Percentiles rank a stretch among this genome's conserved stretches.
phyloP scores from a whole-genome alignment of 2,329 filamentous ascomycete species.

The Eutypella sp. region DNA sequence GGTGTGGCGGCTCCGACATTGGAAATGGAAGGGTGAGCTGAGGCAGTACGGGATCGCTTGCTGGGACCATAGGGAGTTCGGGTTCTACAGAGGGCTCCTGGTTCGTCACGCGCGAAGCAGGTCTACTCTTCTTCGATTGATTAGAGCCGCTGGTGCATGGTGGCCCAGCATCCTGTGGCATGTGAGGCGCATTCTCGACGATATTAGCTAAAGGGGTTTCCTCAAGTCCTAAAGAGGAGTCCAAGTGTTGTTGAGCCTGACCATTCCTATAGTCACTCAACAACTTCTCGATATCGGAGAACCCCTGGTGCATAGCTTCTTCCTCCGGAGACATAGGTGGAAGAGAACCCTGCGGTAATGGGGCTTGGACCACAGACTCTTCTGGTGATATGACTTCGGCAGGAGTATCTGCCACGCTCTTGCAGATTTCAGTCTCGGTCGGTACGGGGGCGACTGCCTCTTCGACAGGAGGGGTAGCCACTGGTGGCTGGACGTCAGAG shows the following conservation, averaged over 20 bases:
- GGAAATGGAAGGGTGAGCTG: conserved; percentile 25
- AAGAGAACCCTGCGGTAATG: conserved; percentile 10
- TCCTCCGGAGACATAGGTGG: conserved; percentile 9
- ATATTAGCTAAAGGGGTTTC: conserved; percentile 12
- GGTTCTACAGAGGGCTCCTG: conserved; percentile 19
- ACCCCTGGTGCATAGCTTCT: conserved; percentile 7
- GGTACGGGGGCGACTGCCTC: background rate
- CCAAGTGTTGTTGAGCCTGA: conserved; percentile 13
- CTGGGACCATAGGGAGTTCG: conserved; percentile 33
- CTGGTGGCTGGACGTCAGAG: background rate
- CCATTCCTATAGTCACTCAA: conserved; percentile 16
- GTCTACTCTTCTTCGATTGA: conserved; percentile 14
- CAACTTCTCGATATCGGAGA: conserved; percentile 15
- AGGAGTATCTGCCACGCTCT: background rate
- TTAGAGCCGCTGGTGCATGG: conserved; percentile 4
- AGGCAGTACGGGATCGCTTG: conserved; percentile 41
- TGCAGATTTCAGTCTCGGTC: background rate
- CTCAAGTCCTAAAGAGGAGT: conserved; percentile 10
- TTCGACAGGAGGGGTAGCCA: background rate
- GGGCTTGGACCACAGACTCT: background rate
- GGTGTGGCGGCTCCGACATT: conserved; percentile 35
- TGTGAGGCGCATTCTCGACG: conserved; percentile 7
- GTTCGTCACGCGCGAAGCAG: conserved; percentile 11
- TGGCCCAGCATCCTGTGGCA: conserved; percentile 1
- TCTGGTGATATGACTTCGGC: background rate